phyloP scores from a whole-genome alignment of 352 stramenopile species.

The Hyaloperonospora arabidopsidis region DNA sequence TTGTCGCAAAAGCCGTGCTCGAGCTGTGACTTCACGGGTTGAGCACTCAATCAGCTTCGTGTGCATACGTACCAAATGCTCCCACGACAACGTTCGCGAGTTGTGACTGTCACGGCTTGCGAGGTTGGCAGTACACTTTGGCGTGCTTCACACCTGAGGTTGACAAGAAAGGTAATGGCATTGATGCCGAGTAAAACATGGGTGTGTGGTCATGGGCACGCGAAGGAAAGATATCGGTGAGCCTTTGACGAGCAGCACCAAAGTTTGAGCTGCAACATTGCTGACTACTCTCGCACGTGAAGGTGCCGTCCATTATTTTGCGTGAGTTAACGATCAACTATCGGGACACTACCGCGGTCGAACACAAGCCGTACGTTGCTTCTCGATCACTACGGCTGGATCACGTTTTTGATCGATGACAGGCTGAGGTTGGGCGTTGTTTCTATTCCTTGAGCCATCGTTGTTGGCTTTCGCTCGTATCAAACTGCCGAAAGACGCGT shows the following conservation, averaged over 20 bases:
- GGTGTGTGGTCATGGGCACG: conserved; percentile 47
- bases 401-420: conserved; percentile 60
- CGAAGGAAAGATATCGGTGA: conserved; percentile 67
- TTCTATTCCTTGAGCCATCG: conserved; percentile 67
- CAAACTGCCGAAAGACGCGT: conserved; percentile 54
- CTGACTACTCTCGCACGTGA: conserved; percentile 62
- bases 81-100: conserved; percentile 73
- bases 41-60: conserved; percentile 20
- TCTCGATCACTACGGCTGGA: conserved; percentile 61
- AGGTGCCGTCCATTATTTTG: conserved; percentile 52
- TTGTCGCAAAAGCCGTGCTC: no score
- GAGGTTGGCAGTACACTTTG: conserved; percentile 70
- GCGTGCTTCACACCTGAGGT: conserved; percentile 63
- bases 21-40: no score
- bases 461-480: conserved; percentile 45
- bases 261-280: conserved; percentile 80
- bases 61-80: conserved; percentile 53
- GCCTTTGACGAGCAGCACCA: conserved; percentile 57
- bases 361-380: conserved; percentile 73
- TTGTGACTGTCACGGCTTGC: conserved; percentile 64
- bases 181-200: conserved; percentile 15
- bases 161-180: conserved; percentile 22
- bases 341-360: conserved; percentile 45
- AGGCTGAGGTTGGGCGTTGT: conserved; percentile 71
- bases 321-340: conserved; percentile 58